A percentile compares a stretch with the other conserved stretches of the same genome.
phyloP scores from a whole-genome alignment of 2,329 filamentous ascomycete genomes.

The Dryadomyces quercus-mongolicae region DNA sequence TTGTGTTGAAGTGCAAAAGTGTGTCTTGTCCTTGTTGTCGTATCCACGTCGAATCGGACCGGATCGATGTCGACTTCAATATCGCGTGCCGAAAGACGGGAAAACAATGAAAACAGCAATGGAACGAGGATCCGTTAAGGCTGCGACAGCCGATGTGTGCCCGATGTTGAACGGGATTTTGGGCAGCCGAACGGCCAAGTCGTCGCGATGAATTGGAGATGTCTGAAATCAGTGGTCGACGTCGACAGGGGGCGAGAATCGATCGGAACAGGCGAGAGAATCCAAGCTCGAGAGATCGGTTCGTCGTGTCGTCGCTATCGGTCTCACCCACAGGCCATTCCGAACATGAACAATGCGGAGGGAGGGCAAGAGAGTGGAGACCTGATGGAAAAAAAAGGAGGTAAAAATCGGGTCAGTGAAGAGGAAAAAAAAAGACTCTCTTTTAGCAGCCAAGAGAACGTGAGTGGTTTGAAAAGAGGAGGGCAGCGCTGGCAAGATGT shows the following conservation, averaged over 20 bases:
- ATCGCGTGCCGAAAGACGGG: no score
- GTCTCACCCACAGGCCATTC: neutral
- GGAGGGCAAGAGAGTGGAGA: conserved; percentile 1
- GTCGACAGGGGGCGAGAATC: neutral
- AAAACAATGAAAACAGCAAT: no score
- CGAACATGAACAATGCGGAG: conserved; percentile 3
- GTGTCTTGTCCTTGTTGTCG: neutral
- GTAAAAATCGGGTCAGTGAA: neutral
- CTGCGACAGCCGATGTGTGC: no score
- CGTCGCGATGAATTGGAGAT: neutral
- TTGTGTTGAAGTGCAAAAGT: neutral
- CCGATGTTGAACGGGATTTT: no score
- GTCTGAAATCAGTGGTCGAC: no score
- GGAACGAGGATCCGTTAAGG: no score
- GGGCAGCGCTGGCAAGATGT: no score
- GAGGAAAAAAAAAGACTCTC: neutral
- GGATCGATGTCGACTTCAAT: no score
- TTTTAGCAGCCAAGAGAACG: no score
- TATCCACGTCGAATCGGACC: no score
- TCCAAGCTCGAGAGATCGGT: neutral
- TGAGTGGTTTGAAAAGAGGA: no score
- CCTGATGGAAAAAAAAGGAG: neutral
- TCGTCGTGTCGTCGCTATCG: neutral
- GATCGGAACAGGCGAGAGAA: neutral
- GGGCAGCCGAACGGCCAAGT: no score